These are phyloP conservation scores for Rheum nobile DNA, from an alignment of 148 eudicot species.

Conservation along the genomic window DNA sequence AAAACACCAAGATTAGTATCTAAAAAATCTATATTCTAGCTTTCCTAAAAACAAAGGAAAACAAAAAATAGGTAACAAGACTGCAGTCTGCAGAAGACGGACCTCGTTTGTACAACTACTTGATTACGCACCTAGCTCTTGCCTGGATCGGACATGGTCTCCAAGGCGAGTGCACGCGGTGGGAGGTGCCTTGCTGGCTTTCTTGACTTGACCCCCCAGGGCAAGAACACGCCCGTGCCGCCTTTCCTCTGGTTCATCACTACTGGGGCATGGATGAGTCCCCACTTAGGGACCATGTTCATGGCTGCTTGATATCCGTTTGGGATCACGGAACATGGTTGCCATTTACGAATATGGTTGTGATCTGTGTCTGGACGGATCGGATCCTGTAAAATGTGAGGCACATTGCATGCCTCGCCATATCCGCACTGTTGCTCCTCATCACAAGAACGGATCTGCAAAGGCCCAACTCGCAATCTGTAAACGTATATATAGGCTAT, in stretches of 20 bases:
- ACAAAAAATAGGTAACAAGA: neutral
- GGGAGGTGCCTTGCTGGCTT: constrained; percentile 80
- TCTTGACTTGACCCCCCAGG: constrained; percentile 55
- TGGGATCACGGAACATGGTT: constrained; percentile 28
- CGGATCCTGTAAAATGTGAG: constrained; percentile 75
- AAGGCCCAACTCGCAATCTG: neutral
- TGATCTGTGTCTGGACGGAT: constrained; percentile 43
- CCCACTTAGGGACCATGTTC: constrained; percentile 57
- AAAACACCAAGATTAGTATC: neutral
- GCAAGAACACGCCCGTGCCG: constrained; percentile 93
- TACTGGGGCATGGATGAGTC: constrained; percentile 40
- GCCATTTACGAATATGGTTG: constrained; percentile 32
- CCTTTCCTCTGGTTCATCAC: constrained; percentile 47
- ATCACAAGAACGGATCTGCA: constrained; percentile 76
- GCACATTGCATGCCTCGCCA: constrained; percentile 82
- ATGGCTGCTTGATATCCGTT: constrained; percentile 22
- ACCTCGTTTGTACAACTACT: constrained; percentile 3
- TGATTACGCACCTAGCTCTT: neutral
- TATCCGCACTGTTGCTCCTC: constrained; percentile 94
- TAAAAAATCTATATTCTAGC: neutral
- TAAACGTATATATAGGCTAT: neutral
- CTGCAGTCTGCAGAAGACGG: constrained; percentile 1
- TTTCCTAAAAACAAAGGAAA: neutral
- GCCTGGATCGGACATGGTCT: constrained; percentile 42
- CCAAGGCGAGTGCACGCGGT: constrained; percentile 81